Evolutionary conservation across 208 protist species (phyloP), one percentile per base, ranked within the genome.

Genomic region (Crithidia expoeki): DNA sequence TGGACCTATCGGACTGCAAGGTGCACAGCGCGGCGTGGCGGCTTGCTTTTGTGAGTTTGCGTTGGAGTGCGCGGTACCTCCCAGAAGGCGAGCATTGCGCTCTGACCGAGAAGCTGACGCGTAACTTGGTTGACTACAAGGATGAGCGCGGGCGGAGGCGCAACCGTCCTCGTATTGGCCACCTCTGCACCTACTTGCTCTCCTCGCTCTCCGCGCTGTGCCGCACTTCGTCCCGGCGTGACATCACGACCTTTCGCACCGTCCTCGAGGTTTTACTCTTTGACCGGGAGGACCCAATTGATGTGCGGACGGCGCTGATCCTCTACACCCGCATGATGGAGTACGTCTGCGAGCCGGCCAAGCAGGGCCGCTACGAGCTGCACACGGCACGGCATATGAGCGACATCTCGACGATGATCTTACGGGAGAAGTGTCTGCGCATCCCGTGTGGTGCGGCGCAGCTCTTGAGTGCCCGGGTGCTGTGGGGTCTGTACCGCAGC

Each of bases 401-500:
- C 30, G 78, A 85, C 61, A 61, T 87, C 19, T 80, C 80, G 25
- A 34, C 69, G 40, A 68, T 88, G 74, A 25, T 87, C n/a, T 68
- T 79, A 21, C 76, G 14, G 23, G 84, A 78, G 42, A 68, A 68
- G 59, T 63, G 67, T 47, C 62, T 87, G 57, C 70, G 79, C 23
- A 79, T 83, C 23, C 76, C 68, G 19, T 51, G 61, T 21, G 57
- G 44, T 36, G 78, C 81, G 25, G 75, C 78, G 23, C 56, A 76
- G 32, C 73, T 80, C 16, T 12, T 92, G 40, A 85, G 86, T 3
- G 52, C 52, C 34, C 81, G 83, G 30, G 73, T 91, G n/a, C 68
- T 92, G 23, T 94, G 89, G 89, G 86, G 82, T 3, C 47, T 92
- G 6, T 94, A 94, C 55, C 56, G 87, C 23, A 74, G 72, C 7